Evolutionary conservation across 1,139 yeast species (phyloP).

Genomic region (Suhomyces coccinellae): DNA sequence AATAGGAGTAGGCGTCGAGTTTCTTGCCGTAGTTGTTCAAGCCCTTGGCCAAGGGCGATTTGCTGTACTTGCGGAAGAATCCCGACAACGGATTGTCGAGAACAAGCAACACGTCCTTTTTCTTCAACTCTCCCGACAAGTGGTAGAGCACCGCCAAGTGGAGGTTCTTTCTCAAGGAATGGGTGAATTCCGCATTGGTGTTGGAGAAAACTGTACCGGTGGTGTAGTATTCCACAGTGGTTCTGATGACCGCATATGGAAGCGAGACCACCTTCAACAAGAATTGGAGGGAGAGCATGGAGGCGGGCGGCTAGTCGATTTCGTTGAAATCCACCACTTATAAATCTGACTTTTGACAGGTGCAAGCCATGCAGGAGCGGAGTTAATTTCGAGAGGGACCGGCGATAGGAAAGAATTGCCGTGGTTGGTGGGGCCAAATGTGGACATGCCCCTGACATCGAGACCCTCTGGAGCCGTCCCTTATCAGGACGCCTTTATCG

Average conservation of each 20-base stretch:
- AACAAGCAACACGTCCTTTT: conserved; percentile 13
- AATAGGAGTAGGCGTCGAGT: conserved; percentile 15
- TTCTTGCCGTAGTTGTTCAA: conserved; percentile 17
- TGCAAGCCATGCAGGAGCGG: background rate
- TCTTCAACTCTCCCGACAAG: conserved; percentile 23
- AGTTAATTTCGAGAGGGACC: too few relatives aligned
- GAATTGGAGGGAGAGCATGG: conserved; percentile 10
- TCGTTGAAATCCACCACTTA: background rate
- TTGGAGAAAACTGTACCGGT: conserved; percentile 33
- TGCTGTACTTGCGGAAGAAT: conserved; percentile 12
- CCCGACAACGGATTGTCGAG: conserved; percentile 14
- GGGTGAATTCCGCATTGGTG: conserved; percentile 30
- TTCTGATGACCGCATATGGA: conserved; percentile 23
- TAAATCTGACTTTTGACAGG: background rate
- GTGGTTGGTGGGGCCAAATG: too few relatives aligned
- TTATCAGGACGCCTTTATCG: too few relatives aligned
- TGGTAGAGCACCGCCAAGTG: conserved; percentile 29
- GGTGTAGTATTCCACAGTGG: conserved; percentile 31
- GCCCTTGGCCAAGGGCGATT: conserved; percentile 14
- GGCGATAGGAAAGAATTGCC: too few relatives aligned
- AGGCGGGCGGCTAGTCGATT: too few relatives aligned
- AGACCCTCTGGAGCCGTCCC: too few relatives aligned
- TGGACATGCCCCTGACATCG: too few relatives aligned
- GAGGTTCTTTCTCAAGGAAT: conserved; percentile 33
- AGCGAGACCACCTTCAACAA: conserved; percentile 13